Evolutionary conservation across 805 yeast genomes (phyloP), one percentile per base, ranked within the genome.

Genomic region (Scheffersomyces stipitis): DNA sequence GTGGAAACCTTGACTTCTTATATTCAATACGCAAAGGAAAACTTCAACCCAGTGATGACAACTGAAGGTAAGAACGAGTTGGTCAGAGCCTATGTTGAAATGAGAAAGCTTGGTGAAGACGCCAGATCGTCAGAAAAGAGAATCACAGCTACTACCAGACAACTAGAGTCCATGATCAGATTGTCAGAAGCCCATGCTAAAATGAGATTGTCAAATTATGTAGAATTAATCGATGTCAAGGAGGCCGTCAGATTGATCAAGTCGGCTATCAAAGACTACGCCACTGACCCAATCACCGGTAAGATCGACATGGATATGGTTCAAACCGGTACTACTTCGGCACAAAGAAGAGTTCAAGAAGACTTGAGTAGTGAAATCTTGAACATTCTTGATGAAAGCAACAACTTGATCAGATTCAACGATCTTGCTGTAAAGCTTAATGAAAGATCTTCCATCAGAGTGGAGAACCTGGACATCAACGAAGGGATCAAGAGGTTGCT

Each of bases 71-170:
- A 89, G 54, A 79, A 76, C 34, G 96, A 86, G 62, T 73, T 93
- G 31, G 97, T 93, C 9, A 75, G 79, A 48, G 80, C 86, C 0
- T 93, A 93, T 59, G 98, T 93, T 28, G 93, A 81, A 18, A 89
- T 93, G 96, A 75, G 99, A 49, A 86, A 83, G 56, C 66, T 88
- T 44, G 99, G 99, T 36, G 98, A 93, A 54, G 98, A 89, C 57
- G 76, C 84, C 4, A 72, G 96, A 40, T 69, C 89, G 1, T 72
- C 88, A 9, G 98, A 93, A 45, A 86, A 83, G 62, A 73, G 99
- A 51, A 86, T 93, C 48, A 93, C 99, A 0, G 99, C 99, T 3
- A 93, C 99, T 0, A 91, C 99, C 1, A 79, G 99, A 65, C 99
- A 93, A 61, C 71, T 93, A 39, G 99, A 93, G 64, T 83, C 95